A percentile compares a stretch with the other conserved stretches of the same genome.
These are phyloP conservation scores for Omphalotus olearius DNA, from an alignment of 1,284 basidiomycete genomes.

Conservation along the genomic window DNA sequence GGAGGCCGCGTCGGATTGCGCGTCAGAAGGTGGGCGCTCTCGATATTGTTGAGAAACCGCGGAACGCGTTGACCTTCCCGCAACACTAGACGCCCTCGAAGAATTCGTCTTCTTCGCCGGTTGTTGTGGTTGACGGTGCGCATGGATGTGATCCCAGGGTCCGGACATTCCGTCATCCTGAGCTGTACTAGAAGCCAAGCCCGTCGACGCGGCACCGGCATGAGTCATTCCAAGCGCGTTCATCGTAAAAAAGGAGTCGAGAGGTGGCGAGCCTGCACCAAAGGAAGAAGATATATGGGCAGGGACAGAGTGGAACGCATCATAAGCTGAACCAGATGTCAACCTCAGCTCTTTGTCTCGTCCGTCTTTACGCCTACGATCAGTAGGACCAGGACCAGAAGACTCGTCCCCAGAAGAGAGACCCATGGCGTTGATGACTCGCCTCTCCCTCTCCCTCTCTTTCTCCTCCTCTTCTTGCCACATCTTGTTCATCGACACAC, in stretches of 20 bases:
- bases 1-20: background rate
- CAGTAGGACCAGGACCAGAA: slow-evolving; percentile 29
- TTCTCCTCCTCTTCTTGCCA: slow-evolving; percentile 37
- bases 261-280: slow-evolving; percentile 17
- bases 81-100: slow-evolving; percentile 30
- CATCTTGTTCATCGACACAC: background rate
- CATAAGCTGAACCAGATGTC: slow-evolving; percentile 41
- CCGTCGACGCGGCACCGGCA: slow-evolving; percentile 5
- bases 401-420: slow-evolving; percentile 21
- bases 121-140: background rate
- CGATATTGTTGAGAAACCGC: background rate
- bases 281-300: slow-evolving; percentile 26
- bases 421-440: slow-evolving; percentile 33
- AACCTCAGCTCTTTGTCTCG: slow-evolving; percentile 29
- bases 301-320: slow-evolving; percentile 71
- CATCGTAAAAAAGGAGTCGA: slow-evolving; percentile 6
- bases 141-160: slow-evolving; percentile 32
- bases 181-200: background rate
- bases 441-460: slow-evolving; percentile 27
- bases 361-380: slow-evolving; percentile 36
- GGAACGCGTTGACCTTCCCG: slow-evolving; percentile 15
- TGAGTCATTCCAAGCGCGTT: slow-evolving; percentile 2
- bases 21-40: background rate
- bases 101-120: slow-evolving; percentile 13
- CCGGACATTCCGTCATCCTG: slow-evolving; percentile 20